Base-by-base conservation (phyloP, 2,329 filamentous ascomycete genomes). In the Grosmannia huntii region DNA sequence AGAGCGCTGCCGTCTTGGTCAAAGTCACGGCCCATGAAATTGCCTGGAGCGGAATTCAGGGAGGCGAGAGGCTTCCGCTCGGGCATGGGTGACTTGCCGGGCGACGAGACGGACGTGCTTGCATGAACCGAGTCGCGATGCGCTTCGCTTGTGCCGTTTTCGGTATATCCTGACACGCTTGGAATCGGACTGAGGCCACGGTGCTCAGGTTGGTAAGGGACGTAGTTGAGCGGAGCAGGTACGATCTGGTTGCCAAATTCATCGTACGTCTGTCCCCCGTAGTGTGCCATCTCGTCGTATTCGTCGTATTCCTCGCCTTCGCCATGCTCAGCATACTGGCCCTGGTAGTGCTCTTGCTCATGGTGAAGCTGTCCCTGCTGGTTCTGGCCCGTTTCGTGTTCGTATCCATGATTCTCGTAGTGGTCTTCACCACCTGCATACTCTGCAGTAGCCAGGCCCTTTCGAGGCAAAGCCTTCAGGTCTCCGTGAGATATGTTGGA, bases 121-220 rank as follows among this genome's bases (percentile, higher is more conserved):
- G 78, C 78, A 36, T 79, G 72, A 59, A 76, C 72, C 1, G 83
- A 82, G 60, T 85, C 78, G 54, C 80, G 80, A 65, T 80, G 81
- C 33, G 72, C 73, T 61, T 84, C 79, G 65, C 77, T 84, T 5
- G 56, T 28, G 57, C 83, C 83, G 53, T 83, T 82, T 65, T 90
- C 84, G 4, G 83, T 86, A 66, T 90, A 92, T 62, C 91, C 94
- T 12, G 90, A 92, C 19, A 96, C 89, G 65, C 91, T 96, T 64
- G 94, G 91, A 60, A 95, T 91, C 0, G 92, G 92, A 67, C 91
- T 96, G 54, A 95, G 73, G 12, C 84, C 86, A 49, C 88, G 85
- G 56, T 82, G 79, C 64, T 86, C 82, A 12, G 83, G 78, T 64
- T 85, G 80, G 62, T 88, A 85, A 1, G 85, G 81, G n/a, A 84